Evolutionary conservation across 2,329 filamentous ascomycete genomes (phyloP).

Genomic region (Ampelomyces quisqualis): DNA sequence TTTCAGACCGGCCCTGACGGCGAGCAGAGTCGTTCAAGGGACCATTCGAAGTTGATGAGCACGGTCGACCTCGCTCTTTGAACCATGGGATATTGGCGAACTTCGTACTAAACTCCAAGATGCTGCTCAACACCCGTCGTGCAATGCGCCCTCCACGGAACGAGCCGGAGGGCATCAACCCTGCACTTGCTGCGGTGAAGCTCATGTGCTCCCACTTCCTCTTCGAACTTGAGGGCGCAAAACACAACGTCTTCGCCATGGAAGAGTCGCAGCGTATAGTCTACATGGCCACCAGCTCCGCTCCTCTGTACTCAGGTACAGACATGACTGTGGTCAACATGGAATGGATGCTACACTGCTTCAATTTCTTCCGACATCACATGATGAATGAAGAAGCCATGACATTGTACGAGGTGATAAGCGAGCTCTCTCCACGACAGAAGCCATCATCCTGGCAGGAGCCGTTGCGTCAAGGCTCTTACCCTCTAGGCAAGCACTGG

Average conservation of each 20-base stretch:
- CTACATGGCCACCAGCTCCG: conserved; percentile 40
- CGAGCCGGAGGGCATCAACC: conserved; percentile 10
- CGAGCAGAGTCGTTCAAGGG: conserved; percentile 37
- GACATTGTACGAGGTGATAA: conserved; percentile 42
- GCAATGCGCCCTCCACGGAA: conserved; percentile 10
- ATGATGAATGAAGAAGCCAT: conserved; percentile 45
- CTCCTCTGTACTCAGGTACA: conserved; percentile 47
- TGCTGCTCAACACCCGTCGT: conserved; percentile 29
- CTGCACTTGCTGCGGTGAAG: conserved; percentile 30
- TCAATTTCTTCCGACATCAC: conserved; percentile 58
- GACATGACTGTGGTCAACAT: conserved; percentile 47
- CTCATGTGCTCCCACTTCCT: conserved; percentile 39
- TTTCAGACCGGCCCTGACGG: neutral
- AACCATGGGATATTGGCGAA: conserved; percentile 37
- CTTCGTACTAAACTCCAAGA: conserved; percentile 35
- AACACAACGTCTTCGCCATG: conserved; percentile 41
- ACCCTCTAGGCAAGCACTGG: conserved; percentile 49
- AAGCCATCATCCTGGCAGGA: conserved; percentile 48
- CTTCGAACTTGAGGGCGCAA: conserved; percentile 19
- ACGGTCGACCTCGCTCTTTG: conserved; percentile 28
- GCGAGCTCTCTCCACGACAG: conserved; percentile 39
- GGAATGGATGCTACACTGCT: conserved; percentile 49
- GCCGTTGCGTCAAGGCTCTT: conserved; percentile 37
- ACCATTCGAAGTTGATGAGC: conserved; percentile 13
- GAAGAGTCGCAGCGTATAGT: conserved; percentile 49